These are phyloP conservation scores for Cyclostephanos tholiformis DNA, from an alignment of 108 stramenopile genomes.

Conservation along the genomic window DNA sequence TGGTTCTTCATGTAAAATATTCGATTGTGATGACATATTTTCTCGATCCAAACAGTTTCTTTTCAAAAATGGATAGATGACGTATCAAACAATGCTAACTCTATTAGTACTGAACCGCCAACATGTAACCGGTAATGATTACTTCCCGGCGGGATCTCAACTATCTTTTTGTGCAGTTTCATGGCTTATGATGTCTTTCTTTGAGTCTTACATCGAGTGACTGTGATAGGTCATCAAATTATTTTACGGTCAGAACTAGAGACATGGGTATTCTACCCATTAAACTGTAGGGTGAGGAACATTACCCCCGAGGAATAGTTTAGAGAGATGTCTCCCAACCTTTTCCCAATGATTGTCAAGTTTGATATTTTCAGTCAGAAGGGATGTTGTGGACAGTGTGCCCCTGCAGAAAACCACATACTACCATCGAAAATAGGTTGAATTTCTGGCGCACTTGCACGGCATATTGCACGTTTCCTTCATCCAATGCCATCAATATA, in stretches of 20 bases:
- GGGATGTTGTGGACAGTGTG: too few relatives aligned
- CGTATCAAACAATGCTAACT: neutral
- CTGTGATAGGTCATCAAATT: neutral
- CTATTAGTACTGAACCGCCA: neutral
- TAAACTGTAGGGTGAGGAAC: too few relatives aligned
- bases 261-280: neutral
- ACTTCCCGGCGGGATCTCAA: neutral
- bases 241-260: neutral
- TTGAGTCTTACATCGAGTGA: neutral
- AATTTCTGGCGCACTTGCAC: too few relatives aligned
- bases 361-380: too few relatives aligned
- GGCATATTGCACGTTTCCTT: too few relatives aligned
- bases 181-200: neutral
- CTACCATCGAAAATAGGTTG: too few relatives aligned
- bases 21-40: neutral
- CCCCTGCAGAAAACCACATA: too few relatives aligned
- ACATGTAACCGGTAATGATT: neutral
- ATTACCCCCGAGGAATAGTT: too few relatives aligned
- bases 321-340: too few relatives aligned
- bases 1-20: neutral
- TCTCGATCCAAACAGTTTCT: neutral
- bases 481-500: too few relatives aligned
- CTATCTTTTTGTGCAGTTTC: neutral
- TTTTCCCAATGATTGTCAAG: too few relatives aligned
- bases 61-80: neutral